These are phyloP conservation scores for Meripilus lineatus DNA, from an alignment of 1,284 basidiomycete genomes.

Conservation along the genomic window DNA sequence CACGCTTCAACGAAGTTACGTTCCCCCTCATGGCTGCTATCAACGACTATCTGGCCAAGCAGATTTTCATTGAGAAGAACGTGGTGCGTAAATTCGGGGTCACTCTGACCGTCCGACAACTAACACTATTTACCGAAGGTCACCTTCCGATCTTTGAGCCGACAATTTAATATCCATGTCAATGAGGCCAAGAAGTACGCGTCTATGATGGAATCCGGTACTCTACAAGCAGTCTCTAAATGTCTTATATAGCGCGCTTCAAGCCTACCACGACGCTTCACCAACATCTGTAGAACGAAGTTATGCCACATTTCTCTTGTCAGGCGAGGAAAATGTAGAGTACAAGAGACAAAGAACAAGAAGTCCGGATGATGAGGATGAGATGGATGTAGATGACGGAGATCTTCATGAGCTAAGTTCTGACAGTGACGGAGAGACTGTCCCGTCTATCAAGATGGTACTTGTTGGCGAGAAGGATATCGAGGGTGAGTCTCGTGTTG, in stretches of 20 bases:
- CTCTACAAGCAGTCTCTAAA: background rate
- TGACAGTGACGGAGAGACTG: slow-evolving; percentile 26
- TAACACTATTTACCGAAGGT: slow-evolving; percentile 39
- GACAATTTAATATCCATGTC: slow-evolving; percentile 62
- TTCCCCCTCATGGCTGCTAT: slow-evolving; percentile 38
- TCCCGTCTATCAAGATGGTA: slow-evolving; percentile 39
- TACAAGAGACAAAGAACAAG: slow-evolving; percentile 6
- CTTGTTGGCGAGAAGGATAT: slow-evolving; percentile 57
- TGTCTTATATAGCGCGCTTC: slow-evolving; percentile 48
- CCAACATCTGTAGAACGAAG: slow-evolving; percentile 35
- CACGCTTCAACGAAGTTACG: no score
- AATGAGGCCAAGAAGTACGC: slow-evolving; percentile 69
- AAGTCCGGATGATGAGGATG: slow-evolving; percentile 25
- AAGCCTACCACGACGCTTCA: slow-evolving; percentile 43
- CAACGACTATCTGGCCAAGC: slow-evolving; percentile 56
- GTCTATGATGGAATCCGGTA: background rate
- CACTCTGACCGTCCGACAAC: slow-evolving; percentile 1
- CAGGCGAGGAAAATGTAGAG: slow-evolving; percentile 39
- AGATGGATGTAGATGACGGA: slow-evolving; percentile 37
- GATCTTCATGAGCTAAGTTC: slow-evolving; percentile 16
- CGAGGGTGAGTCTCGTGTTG: slow-evolving; percentile 42
- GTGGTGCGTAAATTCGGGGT: slow-evolving; percentile 48
- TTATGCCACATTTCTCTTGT: slow-evolving; percentile 64
- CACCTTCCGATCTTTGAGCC: slow-evolving; percentile 69
- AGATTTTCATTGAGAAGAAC: slow-evolving; percentile 55